Evolutionary conservation across 129 eudicot species (phyloP).

Genomic region (Ambrosia artemisiifolia): DNA sequence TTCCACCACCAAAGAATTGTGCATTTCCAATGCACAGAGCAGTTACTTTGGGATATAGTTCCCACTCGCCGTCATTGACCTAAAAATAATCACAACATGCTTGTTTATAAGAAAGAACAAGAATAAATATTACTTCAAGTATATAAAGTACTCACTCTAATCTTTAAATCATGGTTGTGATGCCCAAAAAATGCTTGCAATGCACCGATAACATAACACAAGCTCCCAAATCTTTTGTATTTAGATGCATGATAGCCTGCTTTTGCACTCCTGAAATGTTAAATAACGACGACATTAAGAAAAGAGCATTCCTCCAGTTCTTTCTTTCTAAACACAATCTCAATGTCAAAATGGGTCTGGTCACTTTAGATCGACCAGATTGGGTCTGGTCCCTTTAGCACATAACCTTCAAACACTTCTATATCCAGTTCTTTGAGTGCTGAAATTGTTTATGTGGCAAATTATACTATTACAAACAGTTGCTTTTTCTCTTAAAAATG

Average conservation of each 20-base stretch:
- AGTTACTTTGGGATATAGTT: constrained; percentile 73
- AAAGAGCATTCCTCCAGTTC: background rate
- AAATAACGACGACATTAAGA: background rate
- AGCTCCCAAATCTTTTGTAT: constrained; percentile 88
- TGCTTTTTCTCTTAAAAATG: background rate
- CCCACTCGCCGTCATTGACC: constrained; percentile 96
- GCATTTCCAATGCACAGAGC: constrained; percentile 98
- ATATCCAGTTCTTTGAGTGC: background rate
- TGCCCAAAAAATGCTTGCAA: constrained; percentile 87
- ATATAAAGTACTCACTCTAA: constrained; percentile 47
- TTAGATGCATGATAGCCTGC: constrained; percentile 94
- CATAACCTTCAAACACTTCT: background rate
- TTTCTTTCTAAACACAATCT: constrained; percentile 1
- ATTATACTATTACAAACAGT: background rate
- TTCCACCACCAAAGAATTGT: constrained; percentile 96
- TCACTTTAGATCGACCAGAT: too few relatives aligned
- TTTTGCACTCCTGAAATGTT: constrained; percentile 83
- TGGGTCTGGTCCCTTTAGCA: background rate
- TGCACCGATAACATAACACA: constrained; percentile 94
- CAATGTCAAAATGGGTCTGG: background rate
- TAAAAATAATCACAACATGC: constrained; percentile 28
- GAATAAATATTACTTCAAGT: background rate
- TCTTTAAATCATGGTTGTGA: constrained; percentile 67
- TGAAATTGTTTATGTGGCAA: background rate
- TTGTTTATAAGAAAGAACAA: background rate